These are phyloP conservation scores for Cryptococcus neoformans DNA, from an alignment of 1,284 basidiomycete species.

Conservation along the genomic window DNA sequence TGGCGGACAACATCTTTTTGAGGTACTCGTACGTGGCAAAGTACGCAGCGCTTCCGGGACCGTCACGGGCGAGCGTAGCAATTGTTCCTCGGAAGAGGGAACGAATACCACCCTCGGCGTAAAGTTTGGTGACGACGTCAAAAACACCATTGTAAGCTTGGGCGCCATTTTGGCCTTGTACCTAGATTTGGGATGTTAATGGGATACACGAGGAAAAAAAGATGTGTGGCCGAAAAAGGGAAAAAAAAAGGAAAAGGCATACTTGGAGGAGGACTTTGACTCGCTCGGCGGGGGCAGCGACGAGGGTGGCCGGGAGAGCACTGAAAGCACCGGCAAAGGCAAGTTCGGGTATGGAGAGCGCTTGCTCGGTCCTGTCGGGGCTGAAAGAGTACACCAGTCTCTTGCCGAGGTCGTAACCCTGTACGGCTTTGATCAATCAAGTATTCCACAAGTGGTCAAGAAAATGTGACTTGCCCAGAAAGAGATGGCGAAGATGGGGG, in stretches of 20 bases:
- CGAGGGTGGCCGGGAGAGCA: constrained; percentile 85
- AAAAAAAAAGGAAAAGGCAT: constrained; percentile 19
- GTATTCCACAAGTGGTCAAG: neutral
- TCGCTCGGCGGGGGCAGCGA: constrained; percentile 93
- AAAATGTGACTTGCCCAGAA: constrained; percentile 73
- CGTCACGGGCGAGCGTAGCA: constrained; percentile 91
- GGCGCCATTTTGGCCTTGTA: constrained; percentile 80
- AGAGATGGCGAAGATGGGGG: constrained; percentile 96
- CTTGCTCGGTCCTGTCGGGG: constrained; percentile 47
- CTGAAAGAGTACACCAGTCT: constrained; percentile 69
- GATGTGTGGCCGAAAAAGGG: no score
- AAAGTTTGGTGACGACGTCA: constrained; percentile 87
- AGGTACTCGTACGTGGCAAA: constrained; percentile 96
- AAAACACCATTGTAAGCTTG: constrained; percentile 85
- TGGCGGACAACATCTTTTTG: constrained; percentile 67
- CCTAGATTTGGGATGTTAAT: constrained; percentile 51
- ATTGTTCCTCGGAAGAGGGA: constrained; percentile 91
- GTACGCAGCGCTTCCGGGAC: constrained; percentile 95
- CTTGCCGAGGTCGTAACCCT: constrained; percentile 96
- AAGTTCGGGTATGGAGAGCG: constrained; percentile 75
- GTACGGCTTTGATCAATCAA: neutral
- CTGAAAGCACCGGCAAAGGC: constrained; percentile 93
- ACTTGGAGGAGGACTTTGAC: constrained; percentile 96
- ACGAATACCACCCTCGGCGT: constrained; percentile 88
- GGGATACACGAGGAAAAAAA: neutral